A percentile compares a stretch with the other conserved stretches of the same genome.
phyloP scores from a whole-genome alignment of 352 stramenopile genomes.

The Peronospora farinosa region DNA sequence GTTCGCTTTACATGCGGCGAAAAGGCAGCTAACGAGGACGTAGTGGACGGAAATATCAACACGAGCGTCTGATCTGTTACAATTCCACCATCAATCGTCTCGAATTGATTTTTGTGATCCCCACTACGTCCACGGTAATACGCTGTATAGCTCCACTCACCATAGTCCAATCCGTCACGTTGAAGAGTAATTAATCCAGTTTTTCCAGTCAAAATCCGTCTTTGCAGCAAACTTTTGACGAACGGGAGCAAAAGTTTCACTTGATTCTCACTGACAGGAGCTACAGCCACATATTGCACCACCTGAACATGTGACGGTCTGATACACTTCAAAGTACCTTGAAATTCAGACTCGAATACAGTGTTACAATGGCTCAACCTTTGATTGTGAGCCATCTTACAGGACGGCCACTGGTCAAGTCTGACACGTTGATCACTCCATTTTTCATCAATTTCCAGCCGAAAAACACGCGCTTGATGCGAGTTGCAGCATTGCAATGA shows the following conservation, averaged over 20 bases:
- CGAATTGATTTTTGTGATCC: neutral
- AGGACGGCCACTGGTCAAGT: conserved; percentile 48
- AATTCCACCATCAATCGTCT: conserved; percentile 31
- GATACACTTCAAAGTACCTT: conserved; percentile 22
- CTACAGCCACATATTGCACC: conserved; percentile 49
- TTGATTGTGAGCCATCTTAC: neutral
- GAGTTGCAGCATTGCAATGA: conserved; percentile 11
- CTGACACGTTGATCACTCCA: conserved; percentile 15
- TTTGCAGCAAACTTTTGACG: conserved; percentile 47
- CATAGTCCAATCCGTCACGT: conserved; percentile 55
- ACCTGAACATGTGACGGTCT: conserved; percentile 26
- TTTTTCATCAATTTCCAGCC: conserved; percentile 37
- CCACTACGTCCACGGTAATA: conserved; percentile 33
- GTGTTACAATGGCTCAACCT: neutral
- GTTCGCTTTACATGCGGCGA: neutral
- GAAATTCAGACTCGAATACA: neutral
- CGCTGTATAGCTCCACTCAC: conserved; percentile 43
- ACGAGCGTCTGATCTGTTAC: conserved; percentile 60
- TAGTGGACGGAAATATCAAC: conserved; percentile 44
- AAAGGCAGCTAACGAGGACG: conserved; percentile 2
- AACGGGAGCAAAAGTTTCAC: conserved; percentile 43
- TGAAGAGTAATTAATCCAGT: conserved; percentile 32
- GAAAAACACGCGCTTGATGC: conserved; percentile 30
- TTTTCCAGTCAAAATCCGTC: conserved; percentile 28
- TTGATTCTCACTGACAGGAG: conserved; percentile 29